These are phyloP conservation scores for Dictyostelium firmibasis DNA, from an alignment of 78 protist genomes.

Conservation along the genomic window DNA sequence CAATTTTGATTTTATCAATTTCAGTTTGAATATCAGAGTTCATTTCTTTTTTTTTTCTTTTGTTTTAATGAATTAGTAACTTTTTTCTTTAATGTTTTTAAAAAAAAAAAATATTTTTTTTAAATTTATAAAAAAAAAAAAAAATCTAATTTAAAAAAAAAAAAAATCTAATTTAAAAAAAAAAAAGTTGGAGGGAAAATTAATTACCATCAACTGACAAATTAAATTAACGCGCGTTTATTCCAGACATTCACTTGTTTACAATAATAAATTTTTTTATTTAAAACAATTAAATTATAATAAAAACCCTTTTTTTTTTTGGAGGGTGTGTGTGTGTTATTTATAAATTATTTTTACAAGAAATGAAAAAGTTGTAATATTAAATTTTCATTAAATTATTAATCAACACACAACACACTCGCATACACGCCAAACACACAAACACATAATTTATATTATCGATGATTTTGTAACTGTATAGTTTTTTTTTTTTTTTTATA, in stretches of 20 bases:
- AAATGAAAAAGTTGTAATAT: too few species aligned
- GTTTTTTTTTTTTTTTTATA: background rate
- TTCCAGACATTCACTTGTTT: background rate
- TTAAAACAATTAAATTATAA: background rate
- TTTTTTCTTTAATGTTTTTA: background rate
- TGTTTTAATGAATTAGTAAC: background rate
- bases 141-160: too few species aligned
- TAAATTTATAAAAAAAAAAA: background rate
- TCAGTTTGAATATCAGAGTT: background rate
- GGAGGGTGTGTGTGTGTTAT: too few species aligned
- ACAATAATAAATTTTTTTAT: background rate
- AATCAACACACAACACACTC: too few species aligned
- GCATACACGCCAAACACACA: too few species aligned
- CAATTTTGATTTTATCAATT: conserved; percentile 26
- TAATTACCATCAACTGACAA: background rate
- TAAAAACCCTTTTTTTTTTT: background rate
- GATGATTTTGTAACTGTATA: too few species aligned
- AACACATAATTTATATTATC: too few species aligned
- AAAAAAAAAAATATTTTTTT: background rate
- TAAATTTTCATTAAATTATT: too few species aligned
- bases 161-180: too few species aligned
- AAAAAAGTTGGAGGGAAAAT: background rate
- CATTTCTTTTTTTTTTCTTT: background rate
- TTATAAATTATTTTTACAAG: too few species aligned
- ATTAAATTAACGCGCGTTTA: background rate